Evolutionary conservation across 2,329 filamentous ascomycete genomes (phyloP), one percentile per base, ranked within the genome.

Genomic region (Eutypella sp.): DNA sequence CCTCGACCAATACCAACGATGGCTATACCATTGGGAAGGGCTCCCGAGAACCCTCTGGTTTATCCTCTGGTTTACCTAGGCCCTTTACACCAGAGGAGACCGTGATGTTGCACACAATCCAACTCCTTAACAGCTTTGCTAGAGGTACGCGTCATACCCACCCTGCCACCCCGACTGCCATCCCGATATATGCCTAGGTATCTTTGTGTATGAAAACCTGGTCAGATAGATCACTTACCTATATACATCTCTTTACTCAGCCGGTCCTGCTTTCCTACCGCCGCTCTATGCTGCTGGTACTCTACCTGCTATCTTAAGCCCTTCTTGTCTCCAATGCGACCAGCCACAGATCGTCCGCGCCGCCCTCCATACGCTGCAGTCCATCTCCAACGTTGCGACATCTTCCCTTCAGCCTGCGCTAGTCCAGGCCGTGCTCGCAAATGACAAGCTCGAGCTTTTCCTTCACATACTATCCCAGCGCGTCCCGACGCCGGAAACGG

Each of bases 91-190:
- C 83, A 10, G 81, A 87, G 48, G 84, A 91, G 46, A 75, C 79
- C 38, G 75, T 84, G 40, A 80, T 82, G 54, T 71, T 93, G 46
- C 88, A 95, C 63, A 85, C 87, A n/a, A 78, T 91, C 33, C 82
- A 95, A 52, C 78, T 96, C n/a, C 71, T 95, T 29, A 84, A 85
- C 40, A 93, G 88, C 64, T 80, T 97, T 60, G 88, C 89, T 47
- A 84, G 87, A 68, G 90, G 91, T 90, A 75, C 58, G 74, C 55
- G 16, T 16, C 33, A 11, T 24, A 15, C 13, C 27, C 39, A 43
- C 23, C n/a, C n/a, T n/a, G n/a, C n/a, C n/a, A n/a, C n/a, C n/a
- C n/a, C n/a, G n/a, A n/a, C n/a, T n/a, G n/a, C n/a, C n/a, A n/a
- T n/a, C n/a, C n/a, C n/a, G n/a, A n/a, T n/a, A n/a, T n/a, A n/a